Base-by-base conservation (phyloP, 2,329 filamentous ascomycete genomes). In the Ophiostoma ips region DNA sequence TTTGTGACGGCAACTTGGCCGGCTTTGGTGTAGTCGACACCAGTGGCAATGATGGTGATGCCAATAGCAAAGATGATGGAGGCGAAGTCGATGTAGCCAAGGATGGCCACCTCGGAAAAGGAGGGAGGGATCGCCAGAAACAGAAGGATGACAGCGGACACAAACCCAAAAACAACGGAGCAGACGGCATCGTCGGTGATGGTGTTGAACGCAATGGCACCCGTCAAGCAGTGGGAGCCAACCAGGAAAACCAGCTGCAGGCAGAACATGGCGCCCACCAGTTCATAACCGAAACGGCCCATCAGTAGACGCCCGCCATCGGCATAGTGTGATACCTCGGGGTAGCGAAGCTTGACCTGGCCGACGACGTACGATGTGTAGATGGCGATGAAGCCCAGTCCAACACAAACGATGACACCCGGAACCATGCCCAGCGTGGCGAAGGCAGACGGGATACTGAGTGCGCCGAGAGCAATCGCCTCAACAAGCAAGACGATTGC, bases 381-480 rank as follows among this genome's bases (percentile, higher is more conserved):
- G 30, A 45, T 45, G n/a, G 43, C 43, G 30, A 45, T 33, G 3
- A 45, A 45, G 43, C 43, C 43, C 2, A 45, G 2, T 4, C 43
- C 43, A 15, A 45, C 24, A 18, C 43, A 45, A 5, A 45, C 43
- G 30, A 45, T 45, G 10, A 45, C 18, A 16, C 43, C 43, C 6
- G 43, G 43, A 8, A 45, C 10, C 43, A 45, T 45, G 43, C 43
- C 43, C n/a, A 45, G 43, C 15, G n/a, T 34, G 1, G 43, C 43
- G 33, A 45, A 45, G 6, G 43, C 43, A 31, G 43, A 45, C n/a
- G 43, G 43, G n/a, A 45, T 45, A 45, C 43, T 45, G 2, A 45
- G 30, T 13, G 43, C 43, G 18, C 43, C 43, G 7, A 45, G n/a
- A 33, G 43, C 43, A 45, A 45, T 45, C 7, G 43, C 43, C 30